These are phyloP conservation scores for Aspergillus bridgeri DNA, from an alignment of 495 filamentous ascomycete genomes.

Conservation along the genomic window DNA sequence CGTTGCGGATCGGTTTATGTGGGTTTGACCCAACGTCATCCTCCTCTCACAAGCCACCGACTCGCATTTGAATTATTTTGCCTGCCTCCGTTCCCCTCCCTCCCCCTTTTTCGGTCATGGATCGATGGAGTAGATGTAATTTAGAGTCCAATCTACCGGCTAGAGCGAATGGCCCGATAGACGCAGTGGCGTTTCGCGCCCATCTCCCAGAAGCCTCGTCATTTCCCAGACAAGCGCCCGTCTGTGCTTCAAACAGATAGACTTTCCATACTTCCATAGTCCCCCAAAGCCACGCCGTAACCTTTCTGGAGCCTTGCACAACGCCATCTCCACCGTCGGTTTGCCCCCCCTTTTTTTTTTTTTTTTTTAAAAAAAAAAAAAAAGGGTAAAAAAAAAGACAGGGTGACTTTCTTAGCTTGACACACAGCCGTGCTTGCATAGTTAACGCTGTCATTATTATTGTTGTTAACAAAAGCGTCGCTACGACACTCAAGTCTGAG, in stretches of 20 bases:
- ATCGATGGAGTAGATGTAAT: background rate
- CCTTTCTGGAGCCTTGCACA: constrained; percentile 21
- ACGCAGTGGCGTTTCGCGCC: no score
- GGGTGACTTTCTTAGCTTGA: constrained; percentile 25
- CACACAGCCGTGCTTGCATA: constrained; percentile 32
- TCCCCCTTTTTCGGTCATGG: background rate
- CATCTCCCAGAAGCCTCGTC: background rate
- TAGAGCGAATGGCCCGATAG: background rate
- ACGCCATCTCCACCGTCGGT: constrained; percentile 24
- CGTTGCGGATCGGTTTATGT: background rate
- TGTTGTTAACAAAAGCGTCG: constrained; percentile 28
- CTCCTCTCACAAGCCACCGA: constrained; percentile 11
- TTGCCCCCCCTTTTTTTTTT: no score
- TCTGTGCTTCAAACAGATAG: constrained; percentile 18
- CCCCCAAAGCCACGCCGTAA: constrained; percentile 17
- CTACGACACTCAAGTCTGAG: constrained; percentile 23
- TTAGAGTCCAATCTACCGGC: no score
- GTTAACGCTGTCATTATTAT: constrained; percentile 28
- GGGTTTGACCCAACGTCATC: constrained; percentile 15
- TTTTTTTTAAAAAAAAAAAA: no score
- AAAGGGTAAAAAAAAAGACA: constrained; percentile 14
- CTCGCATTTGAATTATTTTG: constrained; percentile 4
- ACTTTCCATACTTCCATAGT: constrained; percentile 16
- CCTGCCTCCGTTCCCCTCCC: constrained; percentile 1
- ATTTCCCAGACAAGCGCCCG: background rate